Conservation (phyloP, 73 alveolate species). For the Paramecium sonneborni region DNA sequence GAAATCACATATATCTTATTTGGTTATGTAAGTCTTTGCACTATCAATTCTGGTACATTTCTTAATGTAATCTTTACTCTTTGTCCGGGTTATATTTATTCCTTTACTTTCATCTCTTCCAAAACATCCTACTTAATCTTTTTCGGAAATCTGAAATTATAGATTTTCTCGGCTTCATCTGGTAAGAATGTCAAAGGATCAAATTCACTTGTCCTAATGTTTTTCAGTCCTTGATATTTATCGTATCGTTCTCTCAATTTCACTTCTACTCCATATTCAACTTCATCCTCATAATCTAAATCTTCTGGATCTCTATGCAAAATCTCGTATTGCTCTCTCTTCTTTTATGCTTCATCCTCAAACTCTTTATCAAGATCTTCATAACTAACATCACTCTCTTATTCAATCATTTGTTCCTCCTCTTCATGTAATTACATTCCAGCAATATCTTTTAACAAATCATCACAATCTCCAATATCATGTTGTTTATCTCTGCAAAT, state of each 20-base stretch:
- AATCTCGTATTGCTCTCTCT: slow-evolving; percentile 73
- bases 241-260: slow-evolving; percentile 68
- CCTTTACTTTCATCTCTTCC: slow-evolving; percentile 15
- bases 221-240: slow-evolving; percentile 95
- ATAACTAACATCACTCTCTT: slow-evolving; percentile 83
- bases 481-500: slow-evolving; percentile 19
- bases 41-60: slow-evolving; percentile 69
- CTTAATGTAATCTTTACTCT: slow-evolving; percentile 64
- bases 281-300: slow-evolving; percentile 66
- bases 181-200: slow-evolving; percentile 98
- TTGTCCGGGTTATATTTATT: slow-evolving; percentile 44
- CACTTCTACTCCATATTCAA: slow-evolving; percentile 46
- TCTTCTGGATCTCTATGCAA: slow-evolving; percentile 88
- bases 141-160: slow-evolving; percentile 79
- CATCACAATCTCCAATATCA: slow-evolving; percentile 57
- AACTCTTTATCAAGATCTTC: slow-evolving; percentile 84
- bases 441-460: neutral
- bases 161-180: slow-evolving; percentile 85
- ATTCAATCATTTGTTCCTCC: slow-evolving; percentile 72
- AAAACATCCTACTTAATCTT: slow-evolving; percentile 71
- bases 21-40: slow-evolving; percentile 60
- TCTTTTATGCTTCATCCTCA: slow-evolving; percentile 82
- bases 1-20: slow-evolving; percentile 79
- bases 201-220: slow-evolving; percentile 96
- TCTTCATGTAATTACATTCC: slow-evolving; percentile 41